Base-by-base conservation (phyloP, 2,329 filamentous ascomycete species). In the Rhynchosporium secalis region DNA sequence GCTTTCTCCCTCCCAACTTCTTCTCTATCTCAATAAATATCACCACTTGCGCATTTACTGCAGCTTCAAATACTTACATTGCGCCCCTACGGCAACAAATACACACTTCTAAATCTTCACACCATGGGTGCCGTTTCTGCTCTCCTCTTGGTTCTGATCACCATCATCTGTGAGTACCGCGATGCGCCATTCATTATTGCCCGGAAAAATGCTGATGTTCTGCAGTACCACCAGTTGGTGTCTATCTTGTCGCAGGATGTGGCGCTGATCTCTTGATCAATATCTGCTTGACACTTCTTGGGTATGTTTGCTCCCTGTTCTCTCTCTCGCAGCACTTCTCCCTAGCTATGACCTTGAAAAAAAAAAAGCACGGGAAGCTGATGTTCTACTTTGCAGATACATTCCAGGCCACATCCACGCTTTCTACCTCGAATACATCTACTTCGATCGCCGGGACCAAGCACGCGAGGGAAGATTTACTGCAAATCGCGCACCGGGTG, bases 371-470 rank as follows among this genome's bases (percentile, higher is more conserved):
- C 6, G 26, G 20, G 6, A 49, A 4, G 45, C 45, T 67, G 49
- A 56, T 36, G 93, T 74, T 69, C 92, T 33, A 33, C 26, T 65
- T 20, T 40, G 29, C 45, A 74, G 73, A 15, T 74, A 72, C 52
- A 63, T 75, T 29, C 73, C 73, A 3, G 73, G 73, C 40, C 72
- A 73, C 46, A 71, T 75, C 56, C 73, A 75, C 62, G 73, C 73
- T 41, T 73, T 75, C 68, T 75, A 74, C 59, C 62, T 75, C 62
- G 86, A 92, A 76, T 96, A 92, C 74, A 80, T 96, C 65, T 96
- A 93, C 78, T 94, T 88, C 75, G 85, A 91, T 71, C 88, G 88
- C 45, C 83, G 81, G 58, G 86, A 91, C 69, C 83, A 87, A 73
- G 81, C 82, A 2, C 77, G 80, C 51, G 78, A 83, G 40, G 89